Evolutionary conservation across 495 filamentous ascomycete genomes (phyloP), one percentile per base, ranked within the genome.

Genomic region (Pyrenopolyporus hunteri): DNA sequence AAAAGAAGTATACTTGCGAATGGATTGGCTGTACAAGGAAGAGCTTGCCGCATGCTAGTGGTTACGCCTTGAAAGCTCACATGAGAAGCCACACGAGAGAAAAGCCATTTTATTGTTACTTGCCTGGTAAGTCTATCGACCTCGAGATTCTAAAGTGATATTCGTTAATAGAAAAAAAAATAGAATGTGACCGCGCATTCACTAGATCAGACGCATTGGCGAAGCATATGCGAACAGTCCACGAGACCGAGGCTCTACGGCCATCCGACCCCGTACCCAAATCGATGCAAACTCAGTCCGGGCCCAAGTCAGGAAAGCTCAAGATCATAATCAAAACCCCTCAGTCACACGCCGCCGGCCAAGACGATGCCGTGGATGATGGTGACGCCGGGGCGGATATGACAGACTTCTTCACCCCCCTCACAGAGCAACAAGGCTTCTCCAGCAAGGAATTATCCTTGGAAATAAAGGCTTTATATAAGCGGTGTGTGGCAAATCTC

Each of bases 181-280:
- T 65, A 96, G 94, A 98, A 83, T 98, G 94, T 75, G 95, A 98
- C 70, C 90, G 93, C 67, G 91, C 92, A 49, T 98, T 98, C 69
- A 98, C 94, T 6, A 87, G 94, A 53, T 98, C 94, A 23, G 94
- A 98, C 71, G 94, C 94, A 16, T 85, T 98, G 0, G 92, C 94
- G 4, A 98, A 98, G 71, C 94, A 98, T 72, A 97, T 97, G 91
- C 89, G 94, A 70, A 98, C 94, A 25, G 94, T 98, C 23, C 94
- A 98, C 75, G 95, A 98, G 74, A 97, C 92, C 31, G 95, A 98
- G 74, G 89, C 91, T 4, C 80, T 96, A 3, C 88, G 92, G 4
- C 90, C 90, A 4, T 89, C 88, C n/a, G 92, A 95, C 68, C 87
- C 91, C 3, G 88, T 93, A 14, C 88, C 90, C 1, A 93, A 90